Evolutionary conservation across 495 filamentous ascomycete species (phyloP), one percentile per base, ranked within the genome.

Genomic region (Clavariopsis aquatica): DNA sequence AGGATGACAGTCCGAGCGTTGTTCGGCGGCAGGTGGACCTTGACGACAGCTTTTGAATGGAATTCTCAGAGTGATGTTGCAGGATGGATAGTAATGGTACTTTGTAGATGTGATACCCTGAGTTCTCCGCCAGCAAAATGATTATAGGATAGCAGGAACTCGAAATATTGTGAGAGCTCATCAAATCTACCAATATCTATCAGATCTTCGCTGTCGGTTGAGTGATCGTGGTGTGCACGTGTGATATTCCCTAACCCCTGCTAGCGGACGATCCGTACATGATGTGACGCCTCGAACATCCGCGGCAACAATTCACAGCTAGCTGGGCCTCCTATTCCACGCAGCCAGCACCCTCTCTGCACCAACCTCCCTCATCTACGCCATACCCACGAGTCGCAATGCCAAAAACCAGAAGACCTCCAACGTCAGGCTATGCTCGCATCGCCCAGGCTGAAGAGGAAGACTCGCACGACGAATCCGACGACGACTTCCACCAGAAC

Each of bases 351-450:
- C 56, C 1, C 36, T 13, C 2, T 23, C 38, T 5, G 19, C n/a
- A 38, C 24, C 29, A 1, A 4, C 43, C 24, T 13, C 41, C 17
- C 28, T 12, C 20, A 24, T 53, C 20, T 34, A 34, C 45, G 24
- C 56, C 2, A 4, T 22, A 24, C 26, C 36, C 29, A 15, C n/a
- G 52, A 43, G 36, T 19, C 36, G 51, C 52, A 22, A 74, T 74
- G 82, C 71, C 80, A 49, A 82, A 81, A 71, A 77, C 77, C 46
- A 77, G 88, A 62, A 77, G 89, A 64, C 89, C 90, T 49, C 83
- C 89, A 36, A 92, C 89, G 13, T 96, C 92, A 41, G 93, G 93
- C 66, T 97, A 97, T 77, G 92, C 91, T 68, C 88, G 89, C 62
- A 87, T 97, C 62, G 91, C 91, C 55, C 92, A 97, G 77, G 92